Evolutionary conservation across 208 protist genomes (phyloP).

Genomic region (Trypanosoma boissoni): DNA sequence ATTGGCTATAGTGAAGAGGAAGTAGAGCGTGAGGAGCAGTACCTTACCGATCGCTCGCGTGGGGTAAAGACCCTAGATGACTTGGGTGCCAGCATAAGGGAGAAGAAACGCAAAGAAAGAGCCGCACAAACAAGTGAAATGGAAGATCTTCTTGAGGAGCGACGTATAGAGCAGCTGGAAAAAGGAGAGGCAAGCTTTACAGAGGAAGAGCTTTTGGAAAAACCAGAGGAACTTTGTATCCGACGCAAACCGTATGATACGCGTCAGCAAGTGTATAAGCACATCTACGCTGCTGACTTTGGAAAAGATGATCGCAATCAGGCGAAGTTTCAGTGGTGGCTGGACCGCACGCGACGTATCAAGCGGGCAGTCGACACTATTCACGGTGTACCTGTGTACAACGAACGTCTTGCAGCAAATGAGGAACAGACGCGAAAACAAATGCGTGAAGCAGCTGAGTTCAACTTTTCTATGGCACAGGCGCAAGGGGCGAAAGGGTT

Average conservation of each 20-base stretch:
- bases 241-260: constrained; percentile 35
- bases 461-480: constrained; percentile 65
- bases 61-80: constrained; percentile 78
- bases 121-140: constrained; percentile 46
- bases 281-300: constrained; percentile 73
- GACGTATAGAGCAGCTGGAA: constrained; percentile 73
- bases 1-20: constrained; percentile 83
- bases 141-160: constrained; percentile 76
- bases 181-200: constrained; percentile 41
- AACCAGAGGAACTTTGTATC: constrained; percentile 49
- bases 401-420: constrained; percentile 75
- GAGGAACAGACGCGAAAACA: constrained; percentile 78
- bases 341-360: constrained; percentile 71
- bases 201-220: constrained; percentile 49
- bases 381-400: constrained; percentile 83
- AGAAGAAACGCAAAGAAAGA: constrained; percentile 47
- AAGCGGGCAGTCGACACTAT: constrained; percentile 79
- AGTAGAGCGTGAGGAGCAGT: constrained; percentile 70
- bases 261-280: constrained; percentile 44
- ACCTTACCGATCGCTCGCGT: constrained; percentile 66
- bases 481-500: constrained; percentile 82
- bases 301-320: constrained; percentile 59
- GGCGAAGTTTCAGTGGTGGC: constrained; percentile 79
- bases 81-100: constrained; percentile 63
- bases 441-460: constrained; percentile 84